Conservation (phyloP, 2,329 filamentous ascomycete genomes). For the Penicillium sp. region DNA sequence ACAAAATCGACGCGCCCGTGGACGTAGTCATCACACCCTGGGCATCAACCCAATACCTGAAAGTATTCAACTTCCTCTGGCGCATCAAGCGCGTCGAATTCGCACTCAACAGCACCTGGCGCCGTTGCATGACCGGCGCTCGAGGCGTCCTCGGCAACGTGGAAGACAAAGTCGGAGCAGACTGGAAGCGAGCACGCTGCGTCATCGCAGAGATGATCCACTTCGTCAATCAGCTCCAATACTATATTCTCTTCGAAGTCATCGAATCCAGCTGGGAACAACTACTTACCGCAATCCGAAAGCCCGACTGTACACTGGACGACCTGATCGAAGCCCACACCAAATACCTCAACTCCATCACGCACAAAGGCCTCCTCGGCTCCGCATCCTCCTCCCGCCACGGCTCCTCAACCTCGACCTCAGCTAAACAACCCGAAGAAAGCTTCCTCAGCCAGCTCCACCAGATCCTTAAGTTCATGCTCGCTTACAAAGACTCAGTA, state of each 20-base stretch:
- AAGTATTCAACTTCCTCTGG: slow-evolving; percentile 99
- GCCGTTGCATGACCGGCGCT: slow-evolving; percentile 90
- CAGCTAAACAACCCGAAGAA: slow-evolving; percentile 56
- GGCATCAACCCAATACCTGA: slow-evolving; percentile 93
- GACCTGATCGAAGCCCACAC: slow-evolving; percentile 91
- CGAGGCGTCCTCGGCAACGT: slow-evolving; percentile 81
- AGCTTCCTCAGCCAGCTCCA: slow-evolving; percentile 87
- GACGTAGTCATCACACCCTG: slow-evolving; percentile 97
- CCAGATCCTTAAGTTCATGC: slow-evolving; percentile 89
- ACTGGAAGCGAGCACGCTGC: slow-evolving; percentile 88
- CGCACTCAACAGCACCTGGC: slow-evolving; percentile 83
- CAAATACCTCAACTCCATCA: slow-evolving; percentile 87
- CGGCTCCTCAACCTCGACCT: slow-evolving; percentile 26
- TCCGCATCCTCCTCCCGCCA: slow-evolving; percentile 46
- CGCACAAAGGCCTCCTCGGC: slow-evolving; percentile 88
- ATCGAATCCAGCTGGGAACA: slow-evolving; percentile 95
- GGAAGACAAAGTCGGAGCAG: slow-evolving; percentile 66
- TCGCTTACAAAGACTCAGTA: slow-evolving; percentile 86
- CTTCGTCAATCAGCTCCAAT: slow-evolving; percentile 93
- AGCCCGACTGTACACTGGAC: slow-evolving; percentile 86
- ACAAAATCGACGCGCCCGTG: slow-evolving; percentile 94
- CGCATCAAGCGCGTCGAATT: slow-evolving; percentile 97
- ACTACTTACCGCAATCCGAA: slow-evolving; percentile 74
- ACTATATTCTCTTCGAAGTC: slow-evolving; percentile 98
- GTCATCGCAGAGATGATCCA: slow-evolving; percentile 97